Base-by-base conservation (phyloP, 164 flowering plant genomes). In the Berberis thunbergii region DNA sequence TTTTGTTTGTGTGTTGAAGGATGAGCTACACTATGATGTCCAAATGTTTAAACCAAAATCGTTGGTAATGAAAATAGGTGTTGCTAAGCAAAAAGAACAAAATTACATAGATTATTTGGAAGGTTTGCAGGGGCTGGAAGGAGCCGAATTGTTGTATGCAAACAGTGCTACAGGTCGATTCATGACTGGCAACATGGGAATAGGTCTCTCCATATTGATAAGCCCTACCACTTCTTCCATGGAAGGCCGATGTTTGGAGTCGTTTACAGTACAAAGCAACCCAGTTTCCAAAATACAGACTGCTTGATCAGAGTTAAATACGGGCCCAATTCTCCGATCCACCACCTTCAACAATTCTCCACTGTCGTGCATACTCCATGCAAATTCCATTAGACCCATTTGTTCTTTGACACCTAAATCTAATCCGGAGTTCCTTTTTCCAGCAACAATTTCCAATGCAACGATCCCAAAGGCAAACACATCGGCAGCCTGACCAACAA, bases 401-500 rank as follows among this genome's bases (percentile, higher is more conserved):
- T 67, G 74, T 26, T 70, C 80, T 7, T 64, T 42, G 0, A 7
- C 43, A 9, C 11, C 64, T n/a, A 8, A 1, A 48, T 49, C 63
- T 1, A 46, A 41, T 10, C n/a, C 63, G 56, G 62, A 57, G 49
- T 75, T 66, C 54, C 64, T 66, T 63, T 79, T 67, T 5, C 87
- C 87, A 2, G 84, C 69, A n/a, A 83, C 78, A 4, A 75, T 75
- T 63, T 83, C 87, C 72, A 81, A 39, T 11, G 48, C 74, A 43
- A 83, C 61, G 10, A 80, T 62, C 3, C 85, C 87, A n/a, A 78
- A 79, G 12, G 68, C 80, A 43, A 79, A 81, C 48, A 79, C 80
- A 11, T 81, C 85, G 0, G 62, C 67, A 4, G 41, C 65, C 59
- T 66, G 76, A 42, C 76, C 64, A 55, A 66, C 69, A 1, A 49